These are phyloP conservation scores for Tephrocybe sp. DNA, from an alignment of 768 basidiomycete genomes.

Conservation along the genomic window DNA sequence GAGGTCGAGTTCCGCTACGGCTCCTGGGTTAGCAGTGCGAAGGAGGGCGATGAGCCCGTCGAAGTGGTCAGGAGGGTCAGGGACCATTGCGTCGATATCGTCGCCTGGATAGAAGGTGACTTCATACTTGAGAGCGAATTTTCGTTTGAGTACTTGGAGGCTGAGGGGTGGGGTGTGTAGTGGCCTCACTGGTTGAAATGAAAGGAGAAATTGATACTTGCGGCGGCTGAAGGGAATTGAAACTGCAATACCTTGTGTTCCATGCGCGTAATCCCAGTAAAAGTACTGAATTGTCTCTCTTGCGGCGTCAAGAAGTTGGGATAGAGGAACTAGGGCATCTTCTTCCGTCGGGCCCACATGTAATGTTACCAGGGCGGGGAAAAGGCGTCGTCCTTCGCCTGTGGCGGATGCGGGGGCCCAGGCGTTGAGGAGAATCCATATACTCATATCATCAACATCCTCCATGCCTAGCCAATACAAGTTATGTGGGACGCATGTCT, in stretches of 20 bases:
- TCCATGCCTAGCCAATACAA: conserved; percentile 9
- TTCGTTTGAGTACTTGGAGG: not conserved
- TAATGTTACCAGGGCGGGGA: conserved; percentile 3
- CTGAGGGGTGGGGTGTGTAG: conserved; percentile 3
- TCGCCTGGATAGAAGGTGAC: conserved; percentile 10
- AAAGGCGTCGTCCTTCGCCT: not conserved
- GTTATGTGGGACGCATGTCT: not conserved
- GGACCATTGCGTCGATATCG: not conserved
- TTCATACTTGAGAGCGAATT: conserved; percentile 11
- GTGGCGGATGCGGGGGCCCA: not conserved
- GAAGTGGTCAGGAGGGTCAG: conserved; percentile 7
- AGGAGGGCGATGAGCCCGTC: conserved; percentile 8
- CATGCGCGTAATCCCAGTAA: conserved; percentile 12
- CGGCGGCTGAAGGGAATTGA: not conserved
- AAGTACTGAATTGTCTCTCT: conserved; percentile 10
- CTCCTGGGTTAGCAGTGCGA: conserved; percentile 1
- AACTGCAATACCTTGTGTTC: conserved; percentile 4
- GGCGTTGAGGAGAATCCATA: not conserved
- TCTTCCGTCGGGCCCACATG: conserved; percentile 3
- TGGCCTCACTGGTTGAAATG: conserved; percentile 1
- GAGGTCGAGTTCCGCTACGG: conserved; percentile 3
- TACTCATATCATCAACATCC: conserved; percentile 7
- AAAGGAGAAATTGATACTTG: not conserved
- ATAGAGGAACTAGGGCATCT: not conserved
- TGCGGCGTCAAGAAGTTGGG: conserved; percentile 1